phyloP scores from a whole-genome alignment of 139 green algal species.

The Chlorella sp. region DNA sequence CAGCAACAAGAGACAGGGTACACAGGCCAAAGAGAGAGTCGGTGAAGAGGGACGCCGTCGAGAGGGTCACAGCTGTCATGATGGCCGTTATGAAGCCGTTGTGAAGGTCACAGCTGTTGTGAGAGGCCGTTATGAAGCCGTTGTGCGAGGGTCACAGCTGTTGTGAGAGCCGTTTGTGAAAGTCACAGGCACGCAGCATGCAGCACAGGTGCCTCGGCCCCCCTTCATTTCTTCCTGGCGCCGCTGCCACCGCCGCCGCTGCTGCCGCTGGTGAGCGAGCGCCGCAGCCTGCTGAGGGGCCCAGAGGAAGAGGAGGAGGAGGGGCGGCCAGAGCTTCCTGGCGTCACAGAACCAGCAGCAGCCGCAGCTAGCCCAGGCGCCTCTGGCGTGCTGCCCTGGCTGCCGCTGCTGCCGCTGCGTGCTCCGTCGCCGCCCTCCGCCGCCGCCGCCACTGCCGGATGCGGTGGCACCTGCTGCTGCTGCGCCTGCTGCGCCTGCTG shows the following conservation, averaged over 20 bases:
- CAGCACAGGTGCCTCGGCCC: background rate
- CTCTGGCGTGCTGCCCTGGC: background rate
- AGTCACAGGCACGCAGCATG: background rate
- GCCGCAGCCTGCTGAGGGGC: background rate
- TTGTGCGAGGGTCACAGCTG: too few relatives aligned
- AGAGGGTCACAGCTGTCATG: too few relatives aligned
- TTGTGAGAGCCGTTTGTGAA: too few relatives aligned
- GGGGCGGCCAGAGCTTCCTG: background rate
- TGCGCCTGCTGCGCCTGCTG: background rate
- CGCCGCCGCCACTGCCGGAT: background rate
- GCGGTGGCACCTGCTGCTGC: background rate
- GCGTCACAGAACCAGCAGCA: too few relatives aligned
- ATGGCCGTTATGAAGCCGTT: too few relatives aligned
- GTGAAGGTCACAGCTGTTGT: too few relatives aligned
- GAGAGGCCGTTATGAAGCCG: too few relatives aligned
- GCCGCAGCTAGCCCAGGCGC: background rate
- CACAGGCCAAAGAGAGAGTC: background rate
- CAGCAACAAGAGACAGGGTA: background rate
- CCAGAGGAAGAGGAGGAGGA: background rate
- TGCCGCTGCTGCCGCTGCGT: background rate
- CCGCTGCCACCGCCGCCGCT: too few relatives aligned
- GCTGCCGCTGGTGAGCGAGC: constrained; percentile 8
- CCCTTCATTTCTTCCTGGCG: constrained; percentile 1
- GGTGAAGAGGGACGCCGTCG: background rate
- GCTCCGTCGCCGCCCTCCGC: background rate